Conservation (phyloP, 805 yeast genomes). For the Schizosaccharomyces cryophilus region DNA sequence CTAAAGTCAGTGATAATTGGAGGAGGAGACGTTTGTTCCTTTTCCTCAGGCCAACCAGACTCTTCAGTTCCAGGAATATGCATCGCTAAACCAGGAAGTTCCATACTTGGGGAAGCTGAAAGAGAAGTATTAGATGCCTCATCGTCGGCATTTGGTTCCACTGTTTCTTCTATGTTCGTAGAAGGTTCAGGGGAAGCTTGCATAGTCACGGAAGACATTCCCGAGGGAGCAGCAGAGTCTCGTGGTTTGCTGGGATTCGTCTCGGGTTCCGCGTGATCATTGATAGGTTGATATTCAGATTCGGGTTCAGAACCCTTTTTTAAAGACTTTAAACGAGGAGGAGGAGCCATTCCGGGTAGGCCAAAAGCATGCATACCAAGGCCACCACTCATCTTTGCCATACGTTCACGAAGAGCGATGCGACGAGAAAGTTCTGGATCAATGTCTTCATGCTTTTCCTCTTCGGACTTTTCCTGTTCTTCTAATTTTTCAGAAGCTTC, state of each 20-base stretch:
- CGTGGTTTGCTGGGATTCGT: too few relatives aligned
- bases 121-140: too few relatives aligned
- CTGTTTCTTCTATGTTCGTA: too few relatives aligned
- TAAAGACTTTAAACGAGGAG: background rate
- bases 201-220: too few relatives aligned
- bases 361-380: conserved; percentile 27
- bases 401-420: conserved; percentile 59
- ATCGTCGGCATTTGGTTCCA: too few relatives aligned
- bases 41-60: background rate
- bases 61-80: background rate
- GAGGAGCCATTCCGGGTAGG: conserved; percentile 4
- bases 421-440: conserved; percentile 22
- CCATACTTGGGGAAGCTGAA: too few relatives aligned
- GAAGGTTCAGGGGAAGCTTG: too few relatives aligned
- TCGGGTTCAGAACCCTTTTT: background rate
- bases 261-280: too few relatives aligned
- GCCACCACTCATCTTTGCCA: conserved; percentile 89
- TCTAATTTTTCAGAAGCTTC: conserved; percentile 14
- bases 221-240: too few relatives aligned
- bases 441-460: background rate
- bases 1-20: background rate
- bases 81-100: too few relatives aligned
- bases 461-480: background rate
- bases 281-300: background rate
- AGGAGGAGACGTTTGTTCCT: background rate